Conservation (phyloP, 2,329 filamentous ascomycete species). For the Hypocreales sp. region DNA sequence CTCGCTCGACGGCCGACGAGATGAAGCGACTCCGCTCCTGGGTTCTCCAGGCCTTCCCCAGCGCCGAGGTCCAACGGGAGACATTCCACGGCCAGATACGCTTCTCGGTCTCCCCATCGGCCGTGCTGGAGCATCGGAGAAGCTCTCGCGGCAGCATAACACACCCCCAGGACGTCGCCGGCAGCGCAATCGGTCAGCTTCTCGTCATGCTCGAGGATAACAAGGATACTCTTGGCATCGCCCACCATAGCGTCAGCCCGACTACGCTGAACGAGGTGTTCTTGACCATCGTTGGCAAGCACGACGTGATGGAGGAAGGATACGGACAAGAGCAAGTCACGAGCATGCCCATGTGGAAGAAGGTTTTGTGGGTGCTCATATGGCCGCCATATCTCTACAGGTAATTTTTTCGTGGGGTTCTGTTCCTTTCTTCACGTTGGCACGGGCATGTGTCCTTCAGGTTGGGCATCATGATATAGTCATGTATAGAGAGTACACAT, state of each 20-base stretch:
- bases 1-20: constrained; percentile 53
- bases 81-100: constrained; percentile 75
- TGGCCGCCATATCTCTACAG: too few relatives aligned
- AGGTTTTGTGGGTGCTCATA: too few relatives aligned
- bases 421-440: too few relatives aligned
- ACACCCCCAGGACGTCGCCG: constrained; percentile 4
- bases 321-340: too few relatives aligned
- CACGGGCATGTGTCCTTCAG: too few relatives aligned
- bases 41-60: constrained; percentile 45
- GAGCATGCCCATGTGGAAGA: too few relatives aligned
- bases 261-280: constrained; percentile 89
- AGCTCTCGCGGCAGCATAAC: not conserved
- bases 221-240: constrained; percentile 52
- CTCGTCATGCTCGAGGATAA: constrained; percentile 61
- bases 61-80: constrained; percentile 54
- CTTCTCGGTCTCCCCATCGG: constrained; percentile 54
- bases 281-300: constrained; percentile 64
- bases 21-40: constrained; percentile 52
- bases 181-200: constrained; percentile 47
- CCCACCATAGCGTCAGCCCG: constrained; percentile 75
- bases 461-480: too few relatives aligned
- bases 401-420: too few relatives aligned
- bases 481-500: too few relatives aligned
- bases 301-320: too few relatives aligned
- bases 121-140: constrained; percentile 12